Conservation (phyloP, 1,284 basidiomycete genomes). For the Apiotrichum domesticum region DNA sequence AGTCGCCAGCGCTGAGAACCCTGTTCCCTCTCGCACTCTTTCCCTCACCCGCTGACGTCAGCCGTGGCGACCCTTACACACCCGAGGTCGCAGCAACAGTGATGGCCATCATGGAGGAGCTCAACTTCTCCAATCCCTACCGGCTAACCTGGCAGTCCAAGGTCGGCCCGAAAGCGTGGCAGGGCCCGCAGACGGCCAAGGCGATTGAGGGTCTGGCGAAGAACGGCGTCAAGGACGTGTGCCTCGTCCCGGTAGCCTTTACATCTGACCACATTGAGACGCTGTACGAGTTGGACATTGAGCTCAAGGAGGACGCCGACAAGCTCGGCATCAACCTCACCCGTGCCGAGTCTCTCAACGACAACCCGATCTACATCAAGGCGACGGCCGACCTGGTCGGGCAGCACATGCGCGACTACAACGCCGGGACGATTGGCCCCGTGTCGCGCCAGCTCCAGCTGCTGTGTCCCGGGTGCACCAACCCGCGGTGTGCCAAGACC, state of each 20-base stretch:
- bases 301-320: slow-evolving; percentile 84
- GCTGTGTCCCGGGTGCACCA: slow-evolving; percentile 89
- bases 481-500: slow-evolving; percentile 74
- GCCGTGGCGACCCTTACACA: slow-evolving; percentile 96
- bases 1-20: slow-evolving; percentile 10
- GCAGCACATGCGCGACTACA: slow-evolving; percentile 67
- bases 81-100: slow-evolving; percentile 94
- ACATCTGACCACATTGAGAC: slow-evolving; percentile 99
- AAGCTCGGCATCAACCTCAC: slow-evolving; percentile 86
- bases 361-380: slow-evolving; percentile 94
- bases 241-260: slow-evolving; percentile 94
- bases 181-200: slow-evolving; percentile 92
- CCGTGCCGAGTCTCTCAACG: slow-evolving; percentile 93
- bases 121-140: slow-evolving; percentile 66
- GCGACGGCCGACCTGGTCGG: slow-evolving; percentile 88
- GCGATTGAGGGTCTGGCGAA: slow-evolving; percentile 88
- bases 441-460: slow-evolving; percentile 75
- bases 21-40: too few species aligned
- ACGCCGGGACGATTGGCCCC: slow-evolving; percentile 50
- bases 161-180: slow-evolving; percentile 96
- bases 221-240: slow-evolving; percentile 76
- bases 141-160: slow-evolving; percentile 97
- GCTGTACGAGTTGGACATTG: slow-evolving; percentile 90
- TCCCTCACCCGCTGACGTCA: slow-evolving; percentile 47
- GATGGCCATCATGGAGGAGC: slow-evolving; percentile 76